Evolutionary conservation across 371 early-diverging fungal species (phyloP), one percentile per base, ranked within the genome.

Genomic region (Mucor circinelloides): DNA sequence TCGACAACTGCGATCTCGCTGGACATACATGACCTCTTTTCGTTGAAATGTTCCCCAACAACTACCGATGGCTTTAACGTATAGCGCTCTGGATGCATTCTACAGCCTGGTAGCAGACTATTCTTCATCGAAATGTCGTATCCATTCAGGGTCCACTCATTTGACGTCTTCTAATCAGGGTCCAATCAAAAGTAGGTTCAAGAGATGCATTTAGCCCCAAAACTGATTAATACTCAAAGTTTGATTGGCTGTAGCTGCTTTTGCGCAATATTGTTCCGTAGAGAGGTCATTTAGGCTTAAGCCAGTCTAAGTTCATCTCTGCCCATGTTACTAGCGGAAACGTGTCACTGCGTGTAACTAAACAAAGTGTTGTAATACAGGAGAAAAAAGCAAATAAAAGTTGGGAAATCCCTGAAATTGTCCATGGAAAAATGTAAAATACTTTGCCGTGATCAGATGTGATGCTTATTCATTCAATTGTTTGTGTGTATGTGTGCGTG

Each of bases 281-380:
- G 31, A 23, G 44, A 46, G 21, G 61, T 60, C 61, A 60, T 60
- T 36, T 2, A 31, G 40, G 40, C 21, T 58, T 34, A 36, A 23
- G 36, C 58, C 61, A 60, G 44, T 48, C 44, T 50, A 4, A 56
- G 17, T 32, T 52, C 52, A 52, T 52, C 52, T 52, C 27, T 52
- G 46, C 46, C 27, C 27, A 25, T 52, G 52, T 27, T 52, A 13
- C 52, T 52, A 52, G 19, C 6, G 48, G 31, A 60, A 60, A 32
- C 61, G 61, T 60, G 61, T 46, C 61, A 60, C 61, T 21, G 27
- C 23, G 52, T 52, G 52, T 52, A 52, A 52, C 52, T 13, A 52
- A 27, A 52, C 52, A 52, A 27, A 4, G 23, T 2, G 12, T 15
- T 25, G 52, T 52, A 12, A 52, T 52, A 52, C 52, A 52, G 15